Base-by-base conservation (phyloP, 1,284 basidiomycete genomes). In the Microbotryum scabiosae region DNA sequence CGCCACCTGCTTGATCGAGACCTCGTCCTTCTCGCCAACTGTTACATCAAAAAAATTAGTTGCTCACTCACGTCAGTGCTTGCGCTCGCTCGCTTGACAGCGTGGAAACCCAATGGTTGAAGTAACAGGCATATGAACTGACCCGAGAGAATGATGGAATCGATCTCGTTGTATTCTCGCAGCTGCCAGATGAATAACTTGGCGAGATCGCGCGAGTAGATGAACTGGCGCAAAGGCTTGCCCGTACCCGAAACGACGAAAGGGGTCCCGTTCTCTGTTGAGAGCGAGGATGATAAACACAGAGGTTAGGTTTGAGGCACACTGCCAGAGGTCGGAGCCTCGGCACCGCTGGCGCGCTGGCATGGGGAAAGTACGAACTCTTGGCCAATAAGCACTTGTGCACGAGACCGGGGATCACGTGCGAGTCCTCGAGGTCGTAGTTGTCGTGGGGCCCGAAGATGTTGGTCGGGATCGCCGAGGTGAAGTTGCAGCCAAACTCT, bases 121-220 rank as follows among this genome's bases (percentile, higher is more conserved):
- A 53, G 30, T 16, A 41, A 18, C 41, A 16, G 49, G 30, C 36
- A 3, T 18, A 41, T 32, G 32, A 41, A 69, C 75, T 49, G 69
- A 86, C 88, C 86, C 7, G 86, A 88, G 12, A 94, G 81, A 69
- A 94, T 93, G 73, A 93, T 78, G 3, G 90, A 90, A 69, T 90
- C 88, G 48, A 92, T 86, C 69, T 87, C 84, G 56, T 90, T 82
- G 73, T 94, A 93, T 73, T 91, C 86, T 56, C 87, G 79, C 64
- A 93, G 78, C 79, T 85, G 84, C 90, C 90, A 94, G 70, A 94
- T 86, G 79, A 93, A 90, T 56, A 92, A 79, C 75, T 88, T 92
- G 56, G 90, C 90, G 56, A 94, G 84, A 76, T 93, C 90, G 56
- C 82, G 79, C n/a, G 90, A 92, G 77, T 89, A 93, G 75, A 93